Percentiles rank a stretch among this genome's conserved stretches.
These are phyloP conservation scores for Agrocybe pediades DNA, from an alignment of 768 basidiomycete genomes.

Conservation along the genomic window DNA sequence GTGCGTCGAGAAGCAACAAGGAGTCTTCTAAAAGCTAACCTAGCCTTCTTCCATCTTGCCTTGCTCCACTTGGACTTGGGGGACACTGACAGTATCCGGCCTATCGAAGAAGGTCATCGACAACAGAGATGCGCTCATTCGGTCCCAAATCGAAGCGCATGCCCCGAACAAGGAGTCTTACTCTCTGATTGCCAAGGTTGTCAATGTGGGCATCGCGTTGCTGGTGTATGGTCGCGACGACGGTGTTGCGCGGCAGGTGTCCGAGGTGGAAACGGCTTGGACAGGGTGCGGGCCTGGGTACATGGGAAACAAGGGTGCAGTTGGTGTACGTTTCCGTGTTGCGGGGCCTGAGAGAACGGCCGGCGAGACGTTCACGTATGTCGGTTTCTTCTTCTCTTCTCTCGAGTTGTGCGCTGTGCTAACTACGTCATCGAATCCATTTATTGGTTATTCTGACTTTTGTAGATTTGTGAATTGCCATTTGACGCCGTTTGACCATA, in stretches of 20 bases:
- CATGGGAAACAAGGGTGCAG: conserved; percentile 97
- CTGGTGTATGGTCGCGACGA: conserved; percentile 85
- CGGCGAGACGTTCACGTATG: conserved; percentile 87
- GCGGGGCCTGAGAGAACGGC: conserved; percentile 49
- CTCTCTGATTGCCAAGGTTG: conserved; percentile 73
- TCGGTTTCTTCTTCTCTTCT: conserved; percentile 18
- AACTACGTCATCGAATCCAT: background rate
- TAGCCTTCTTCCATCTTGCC: too few species aligned
- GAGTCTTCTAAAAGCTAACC: too few species aligned
- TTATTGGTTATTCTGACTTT: background rate
- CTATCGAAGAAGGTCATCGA: conserved; percentile 71
- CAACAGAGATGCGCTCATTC: conserved; percentile 70
- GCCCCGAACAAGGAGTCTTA: conserved; percentile 75
- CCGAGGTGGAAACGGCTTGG: conserved; percentile 74
- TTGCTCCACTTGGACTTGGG: background rate
- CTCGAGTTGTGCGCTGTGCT: too few species aligned
- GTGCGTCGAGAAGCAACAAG: conserved; percentile 50
- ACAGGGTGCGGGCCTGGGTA: conserved; percentile 70
- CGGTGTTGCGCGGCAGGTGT: conserved; percentile 56
- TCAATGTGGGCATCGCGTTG: conserved; percentile 86
- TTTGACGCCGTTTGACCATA: conserved; percentile 78
- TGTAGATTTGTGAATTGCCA: conserved; percentile 90
- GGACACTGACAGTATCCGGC: conserved; percentile 63
- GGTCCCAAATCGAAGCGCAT: conserved; percentile 71
- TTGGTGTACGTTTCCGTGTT: conserved; percentile 83